Base-by-base conservation (phyloP, 768 basidiomycete genomes). In the Psilocybe subaeruginosa region DNA sequence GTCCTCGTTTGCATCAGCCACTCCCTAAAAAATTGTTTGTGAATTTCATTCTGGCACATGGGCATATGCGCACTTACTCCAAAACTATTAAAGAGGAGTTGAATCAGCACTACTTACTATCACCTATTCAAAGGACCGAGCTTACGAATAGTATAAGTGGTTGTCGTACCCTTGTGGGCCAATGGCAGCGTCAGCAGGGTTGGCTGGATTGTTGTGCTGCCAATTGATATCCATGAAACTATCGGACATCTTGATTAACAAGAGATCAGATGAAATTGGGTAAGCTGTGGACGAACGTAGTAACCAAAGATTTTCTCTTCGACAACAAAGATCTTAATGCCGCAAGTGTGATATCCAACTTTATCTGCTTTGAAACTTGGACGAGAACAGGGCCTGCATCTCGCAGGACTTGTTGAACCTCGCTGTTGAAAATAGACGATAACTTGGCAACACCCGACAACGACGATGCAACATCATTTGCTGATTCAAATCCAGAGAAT, bases 221-320 rank as follows among this genome's bases (percentile, higher is more conserved):
- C 92, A 93, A 61, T 84, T 85, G 50, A 90, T 68, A 64, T 93
- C 90, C 90, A 92, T 92, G 70, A 92, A 92, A 65, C 91, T 93
- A 64, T 4, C 29, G 37, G 30, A 27, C 16, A 54, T 2, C 16
- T 17, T 39, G 12, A 4, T 16, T 39, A 8, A 37, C 23, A n/a
- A 12, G 16, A 39, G 3, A 8, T 12, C 9, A 33, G 17, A 43
- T 16, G 41, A 9, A 31, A 47, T 37, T 14, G 9, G 12, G 29
- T 3, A 27, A 27, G 8, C 6, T 29, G 19, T 35, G 50, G 17
- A 64, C 74, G 9, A 64, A 82, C 82, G 72, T 80, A 4, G 82
- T 80, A 11, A 74, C 67, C 59, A 75, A 66, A 17, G 67, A 56
- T 31, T 59, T 17, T 49, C 64, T 65, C 43, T 61, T 46, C 58